Conservation (phyloP, 2,329 filamentous ascomycete genomes). For the Ceratocystis cubensis region DNA sequence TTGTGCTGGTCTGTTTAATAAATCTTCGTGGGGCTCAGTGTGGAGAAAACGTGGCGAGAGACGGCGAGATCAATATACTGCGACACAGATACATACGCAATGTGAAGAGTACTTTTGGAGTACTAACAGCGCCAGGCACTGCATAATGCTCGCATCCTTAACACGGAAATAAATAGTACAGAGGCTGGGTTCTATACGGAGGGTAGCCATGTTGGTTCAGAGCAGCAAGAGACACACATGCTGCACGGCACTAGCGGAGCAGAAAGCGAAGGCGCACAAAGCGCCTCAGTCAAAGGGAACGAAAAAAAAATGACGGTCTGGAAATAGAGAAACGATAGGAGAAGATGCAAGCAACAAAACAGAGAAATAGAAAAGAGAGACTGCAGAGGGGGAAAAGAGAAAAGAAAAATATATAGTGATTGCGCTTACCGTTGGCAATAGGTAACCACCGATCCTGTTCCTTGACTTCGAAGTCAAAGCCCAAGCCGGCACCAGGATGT, state of each 20-base stretch:
- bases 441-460: constrained; percentile 99
- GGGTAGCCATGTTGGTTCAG: not conserved
- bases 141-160: not conserved
- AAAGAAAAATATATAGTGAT: too few species aligned
- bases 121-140: not conserved
- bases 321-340: constrained; percentile 21
- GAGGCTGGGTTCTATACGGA: not conserved
- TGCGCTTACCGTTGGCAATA: constrained; percentile 96
- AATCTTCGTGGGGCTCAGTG: not conserved
- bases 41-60: not conserved
- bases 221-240: not conserved
- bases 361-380: too few species aligned
- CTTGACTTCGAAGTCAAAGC: constrained; percentile 96
- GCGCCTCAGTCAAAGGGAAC: not conserved
- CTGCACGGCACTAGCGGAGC: not conserved
- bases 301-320: constrained; percentile 20
- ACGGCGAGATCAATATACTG: not conserved
- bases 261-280: not conserved
- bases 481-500: constrained; percentile 61
- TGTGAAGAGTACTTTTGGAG: not conserved
- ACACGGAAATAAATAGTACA: not conserved
- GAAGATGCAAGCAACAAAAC: constrained; percentile 25
- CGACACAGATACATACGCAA: not conserved
- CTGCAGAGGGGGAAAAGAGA: too few species aligned
- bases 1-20: not conserved